Conservation (phyloP, 2,329 filamentous ascomycete species). For the Aaosphaeria pasadenensis region DNA sequence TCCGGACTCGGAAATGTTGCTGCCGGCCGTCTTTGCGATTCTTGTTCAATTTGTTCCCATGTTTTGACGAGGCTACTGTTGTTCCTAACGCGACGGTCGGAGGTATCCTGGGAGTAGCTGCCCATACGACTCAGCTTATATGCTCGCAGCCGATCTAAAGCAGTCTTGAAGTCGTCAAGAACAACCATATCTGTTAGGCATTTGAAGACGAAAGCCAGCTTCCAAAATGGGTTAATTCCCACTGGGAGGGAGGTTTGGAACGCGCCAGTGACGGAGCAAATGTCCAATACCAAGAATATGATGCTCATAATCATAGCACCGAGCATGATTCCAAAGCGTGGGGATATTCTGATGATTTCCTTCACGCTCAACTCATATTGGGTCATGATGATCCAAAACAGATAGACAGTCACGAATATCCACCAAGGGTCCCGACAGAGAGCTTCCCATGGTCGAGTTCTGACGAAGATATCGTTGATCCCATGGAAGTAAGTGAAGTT, state of each 20-base stretch:
- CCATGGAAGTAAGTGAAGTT: conserved; percentile 65
- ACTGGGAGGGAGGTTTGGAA: conserved; percentile 41
- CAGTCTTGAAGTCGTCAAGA: conserved; percentile 67
- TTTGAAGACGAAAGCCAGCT: conserved; percentile 63
- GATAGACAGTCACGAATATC: conserved; percentile 59
- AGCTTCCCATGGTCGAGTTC: conserved; percentile 58
- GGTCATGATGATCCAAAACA: conserved; percentile 62
- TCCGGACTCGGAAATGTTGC: conserved; percentile 20
- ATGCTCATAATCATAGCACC: conserved; percentile 60
- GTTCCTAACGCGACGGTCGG: conserved; percentile 29
- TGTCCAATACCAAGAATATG: conserved; percentile 60
- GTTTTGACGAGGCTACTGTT: conserved; percentile 27
- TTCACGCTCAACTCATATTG: conserved; percentile 58
- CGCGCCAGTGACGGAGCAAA: conserved; percentile 56
- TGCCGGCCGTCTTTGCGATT: conserved; percentile 9
- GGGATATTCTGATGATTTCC: conserved; percentile 59
- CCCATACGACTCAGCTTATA: conserved; percentile 42
- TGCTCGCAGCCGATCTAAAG: conserved; percentile 46
- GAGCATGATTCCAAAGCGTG: conserved; percentile 63
- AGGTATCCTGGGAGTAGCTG: conserved; percentile 34
- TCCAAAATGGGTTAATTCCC: conserved; percentile 67
- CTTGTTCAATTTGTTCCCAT: conserved; percentile 33
- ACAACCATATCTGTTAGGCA: conserved; percentile 65
- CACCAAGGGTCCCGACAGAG: conserved; percentile 66
- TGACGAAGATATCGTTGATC: conserved; percentile 51